Evolutionary conservation across 192 early-diverging fungal genomes (phyloP), one percentile per base, ranked within the genome.

Genomic region (Coemansia sp.): DNA sequence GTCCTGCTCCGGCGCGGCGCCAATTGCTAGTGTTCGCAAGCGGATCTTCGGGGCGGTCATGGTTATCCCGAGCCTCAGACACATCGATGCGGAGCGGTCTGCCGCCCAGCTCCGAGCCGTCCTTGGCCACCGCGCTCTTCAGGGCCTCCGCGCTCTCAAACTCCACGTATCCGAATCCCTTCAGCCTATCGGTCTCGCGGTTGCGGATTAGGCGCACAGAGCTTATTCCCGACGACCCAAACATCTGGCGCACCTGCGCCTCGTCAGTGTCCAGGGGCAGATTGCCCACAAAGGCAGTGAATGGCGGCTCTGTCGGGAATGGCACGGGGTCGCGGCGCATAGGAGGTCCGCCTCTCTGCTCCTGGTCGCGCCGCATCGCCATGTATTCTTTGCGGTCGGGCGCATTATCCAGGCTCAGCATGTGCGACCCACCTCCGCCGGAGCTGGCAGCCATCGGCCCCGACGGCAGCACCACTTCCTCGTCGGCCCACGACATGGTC

Each of bases 91-190:
- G 88, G 65, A 99, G 84, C 41, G 69, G 56, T 38, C 96, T 86
- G 13, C 89, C 85, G 55, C 83, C 76, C 17, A 94, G 68, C 55
- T 81, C 85, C 70, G 61, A 11, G 14, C 79, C 79, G 33, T 76
- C 74, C 66, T 52, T 61, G 9, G 83, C 86, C 66, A 97, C 84
- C 43, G 94, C 96, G 60, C 65, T 78, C 78, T 85, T 90, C 64
- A 99, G 86, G 38, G 87, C 90, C 22, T 96, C 93, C 20, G 90
- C 61, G 54, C 89, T 87, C 22, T 90, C 87, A 73, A 99, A 99
- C 85, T 97, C 94, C 56, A 94, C 90, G 81, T 98, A 99, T 22
- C 94, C 95, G 70, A 91, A 98, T 36, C 97, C 97, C 73, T 95
- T 95, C 50, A 89, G 88, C 75, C 86, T 87, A 41, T 89, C 90